Percentiles rank a stretch among this genome's conserved stretches.
Conservation (phyloP, 495 filamentous ascomycete species). For the Astrothelium subdiscretum region DNA sequence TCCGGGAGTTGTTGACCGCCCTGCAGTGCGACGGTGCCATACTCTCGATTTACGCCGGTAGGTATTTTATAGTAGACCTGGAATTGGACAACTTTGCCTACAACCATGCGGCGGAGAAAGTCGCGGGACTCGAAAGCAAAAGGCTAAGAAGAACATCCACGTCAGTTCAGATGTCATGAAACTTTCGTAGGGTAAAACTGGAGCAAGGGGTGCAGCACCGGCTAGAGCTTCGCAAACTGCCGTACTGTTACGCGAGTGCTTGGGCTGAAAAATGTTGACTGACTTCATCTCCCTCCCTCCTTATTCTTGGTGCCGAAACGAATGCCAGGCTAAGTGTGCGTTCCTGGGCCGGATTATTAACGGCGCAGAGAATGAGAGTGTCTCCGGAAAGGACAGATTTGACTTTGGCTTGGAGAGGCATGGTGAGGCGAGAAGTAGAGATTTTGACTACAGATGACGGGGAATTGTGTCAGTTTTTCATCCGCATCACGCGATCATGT, state of each 20-base stretch:
- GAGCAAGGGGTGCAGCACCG: not conserved
- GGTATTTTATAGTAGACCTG: constrained; percentile 72
- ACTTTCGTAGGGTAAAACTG: too few relatives aligned
- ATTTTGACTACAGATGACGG: not conserved
- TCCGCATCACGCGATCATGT: not conserved
- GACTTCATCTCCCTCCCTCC: constrained; percentile 82
- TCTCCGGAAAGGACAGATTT: constrained; percentile 92
- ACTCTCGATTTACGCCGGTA: constrained; percentile 68
- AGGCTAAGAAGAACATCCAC: constrained; percentile 26
- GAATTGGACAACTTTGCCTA: constrained; percentile 82
- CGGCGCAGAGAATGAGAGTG: constrained; percentile 67
- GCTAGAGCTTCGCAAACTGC: not conserved
- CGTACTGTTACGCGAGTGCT: not conserved
- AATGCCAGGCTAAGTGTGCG: constrained; percentile 80
- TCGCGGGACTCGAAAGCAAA: constrained; percentile 90
- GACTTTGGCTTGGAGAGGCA: constrained; percentile 52
- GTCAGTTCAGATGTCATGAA: not conserved
- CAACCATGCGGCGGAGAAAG: constrained; percentile 66
- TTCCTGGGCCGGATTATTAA: constrained; percentile 64
- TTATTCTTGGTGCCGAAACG: constrained; percentile 75
- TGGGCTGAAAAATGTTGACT: constrained; percentile 6
- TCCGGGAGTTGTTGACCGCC: constrained; percentile 69
- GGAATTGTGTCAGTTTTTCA: not conserved
- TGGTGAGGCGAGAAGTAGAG: constrained; percentile 11
- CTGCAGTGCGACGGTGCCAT: constrained; percentile 63